Evolutionary conservation across 2,329 filamentous ascomycete genomes (phyloP).

Genomic region (Aspergillus brasiliensis): DNA sequence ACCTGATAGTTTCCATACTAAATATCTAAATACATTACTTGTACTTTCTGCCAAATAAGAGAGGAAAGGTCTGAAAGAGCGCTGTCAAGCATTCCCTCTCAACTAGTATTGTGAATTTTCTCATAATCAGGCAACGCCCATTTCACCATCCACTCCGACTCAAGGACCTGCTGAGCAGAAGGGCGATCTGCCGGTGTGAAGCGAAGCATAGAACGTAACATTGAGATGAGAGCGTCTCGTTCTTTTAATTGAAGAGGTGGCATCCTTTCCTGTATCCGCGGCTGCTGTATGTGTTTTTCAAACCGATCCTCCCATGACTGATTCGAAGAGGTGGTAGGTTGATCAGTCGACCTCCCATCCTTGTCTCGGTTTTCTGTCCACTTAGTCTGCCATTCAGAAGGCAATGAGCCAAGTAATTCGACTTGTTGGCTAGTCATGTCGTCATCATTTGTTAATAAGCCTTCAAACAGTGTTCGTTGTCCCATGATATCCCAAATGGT

Average conservation of each 20-base stretch:
- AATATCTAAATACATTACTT: no score
- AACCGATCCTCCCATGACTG: constrained; percentile 17
- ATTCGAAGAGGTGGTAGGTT: not conserved
- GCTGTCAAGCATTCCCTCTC: no score
- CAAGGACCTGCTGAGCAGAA: constrained; percentile 22
- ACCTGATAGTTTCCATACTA: no score
- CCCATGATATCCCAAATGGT: no score
- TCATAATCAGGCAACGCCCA: constrained; percentile 25
- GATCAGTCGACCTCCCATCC: not conserved
- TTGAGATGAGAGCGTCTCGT: constrained; percentile 19
- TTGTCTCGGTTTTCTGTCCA: constrained; percentile 20
- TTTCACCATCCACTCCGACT: constrained; percentile 29
- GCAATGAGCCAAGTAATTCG: constrained; percentile 28
- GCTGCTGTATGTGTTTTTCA: constrained; percentile 20
- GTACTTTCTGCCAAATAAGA: no score
- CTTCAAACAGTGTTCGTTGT: constrained; percentile 23
- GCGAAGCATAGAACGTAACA: constrained; percentile 28
- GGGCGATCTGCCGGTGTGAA: constrained; percentile 22
- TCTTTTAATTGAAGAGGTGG: constrained; percentile 15
- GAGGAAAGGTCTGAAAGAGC: no score
- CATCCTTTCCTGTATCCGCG: constrained; percentile 15
- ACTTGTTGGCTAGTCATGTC: constrained; percentile 32
- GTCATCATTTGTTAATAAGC: constrained; percentile 25
- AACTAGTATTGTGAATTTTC: not conserved
- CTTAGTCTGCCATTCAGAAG: constrained; percentile 25